Conservation (phyloP, 257 asterid species). For the Echium plantagineum region DNA sequence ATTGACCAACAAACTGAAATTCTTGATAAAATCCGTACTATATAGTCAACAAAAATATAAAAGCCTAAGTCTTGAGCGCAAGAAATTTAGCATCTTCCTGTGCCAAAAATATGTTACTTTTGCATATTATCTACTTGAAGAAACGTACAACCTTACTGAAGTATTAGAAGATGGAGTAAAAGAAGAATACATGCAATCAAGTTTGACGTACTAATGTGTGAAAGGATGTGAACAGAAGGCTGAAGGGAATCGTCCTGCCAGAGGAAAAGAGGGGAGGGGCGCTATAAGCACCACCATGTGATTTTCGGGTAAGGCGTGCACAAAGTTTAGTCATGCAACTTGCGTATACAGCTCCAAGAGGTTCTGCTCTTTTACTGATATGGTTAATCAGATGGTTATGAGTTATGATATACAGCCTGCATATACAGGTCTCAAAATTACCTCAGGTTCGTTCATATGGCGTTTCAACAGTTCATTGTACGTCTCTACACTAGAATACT, state of each 20-base stretch:
- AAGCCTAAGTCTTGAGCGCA: too few species aligned
- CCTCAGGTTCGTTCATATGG: slow-evolving; percentile 99
- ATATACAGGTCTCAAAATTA: slow-evolving; percentile 14
- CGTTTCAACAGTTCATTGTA: slow-evolving; percentile 82
- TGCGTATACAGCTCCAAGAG: not conserved
- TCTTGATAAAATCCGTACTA: too few species aligned
- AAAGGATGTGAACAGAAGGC: not conserved
- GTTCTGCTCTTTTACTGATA: not conserved
- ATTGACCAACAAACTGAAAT: too few species aligned
- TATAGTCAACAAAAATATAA: too few species aligned
- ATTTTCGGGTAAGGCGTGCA: not conserved
- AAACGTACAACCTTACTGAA: not conserved
- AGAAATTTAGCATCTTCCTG: too few species aligned
- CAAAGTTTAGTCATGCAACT: not conserved
- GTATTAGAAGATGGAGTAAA: too few species aligned
- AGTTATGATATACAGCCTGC: too few species aligned
- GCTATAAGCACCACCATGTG: not conserved
- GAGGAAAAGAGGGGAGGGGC: not conserved
- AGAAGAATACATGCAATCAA: too few species aligned
- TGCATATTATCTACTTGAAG: not conserved
- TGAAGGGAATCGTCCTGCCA: not conserved
- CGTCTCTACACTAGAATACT: slow-evolving; percentile 91
- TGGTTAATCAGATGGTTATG: not conserved
- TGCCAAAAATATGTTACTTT: too few species aligned
- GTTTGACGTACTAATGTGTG: not conserved